phyloP scores from a whole-genome alignment of 805 yeast genomes.

The Zygosaccharomyces gambellarensis region DNA sequence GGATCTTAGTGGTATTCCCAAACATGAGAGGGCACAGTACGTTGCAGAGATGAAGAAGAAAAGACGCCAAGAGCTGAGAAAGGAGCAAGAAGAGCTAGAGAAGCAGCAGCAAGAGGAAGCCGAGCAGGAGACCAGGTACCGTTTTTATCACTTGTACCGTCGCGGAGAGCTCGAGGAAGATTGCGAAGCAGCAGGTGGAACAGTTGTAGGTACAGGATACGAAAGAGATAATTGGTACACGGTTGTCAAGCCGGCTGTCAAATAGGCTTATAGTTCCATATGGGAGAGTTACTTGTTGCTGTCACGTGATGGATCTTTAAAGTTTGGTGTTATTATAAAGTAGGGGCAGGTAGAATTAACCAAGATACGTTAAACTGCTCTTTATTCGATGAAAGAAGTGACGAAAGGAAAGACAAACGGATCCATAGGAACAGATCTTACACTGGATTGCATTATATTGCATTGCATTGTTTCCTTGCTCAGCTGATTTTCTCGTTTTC shows the following conservation, averaged over 20 bases:
- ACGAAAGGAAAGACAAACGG: neutral
- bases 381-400: neutral
- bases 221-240: constrained; percentile 96
- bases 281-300: neutral
- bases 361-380: neutral
- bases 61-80: constrained; percentile 25
- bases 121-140: constrained; percentile 51
- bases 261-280: neutral
- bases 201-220: constrained; percentile 67
- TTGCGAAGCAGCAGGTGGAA: constrained; percentile 65
- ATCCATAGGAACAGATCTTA: neutral
- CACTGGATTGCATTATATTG: neutral
- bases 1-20: constrained; percentile 27
- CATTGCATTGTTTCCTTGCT: neutral
- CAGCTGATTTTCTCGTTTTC: neutral
- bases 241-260: constrained; percentile 34
- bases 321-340: neutral
- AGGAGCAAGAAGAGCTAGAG: constrained; percentile 25
- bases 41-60: constrained; percentile 28
- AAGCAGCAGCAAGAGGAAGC: constrained; percentile 17
- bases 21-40: constrained; percentile 27
- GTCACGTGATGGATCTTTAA: neutral
- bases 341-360: neutral
- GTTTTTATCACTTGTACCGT: constrained; percentile 84
- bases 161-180: constrained; percentile 79